phyloP scores from a whole-genome alignment of 495 filamentous ascomycete species.

The Lindgomyces ingoldianus region DNA sequence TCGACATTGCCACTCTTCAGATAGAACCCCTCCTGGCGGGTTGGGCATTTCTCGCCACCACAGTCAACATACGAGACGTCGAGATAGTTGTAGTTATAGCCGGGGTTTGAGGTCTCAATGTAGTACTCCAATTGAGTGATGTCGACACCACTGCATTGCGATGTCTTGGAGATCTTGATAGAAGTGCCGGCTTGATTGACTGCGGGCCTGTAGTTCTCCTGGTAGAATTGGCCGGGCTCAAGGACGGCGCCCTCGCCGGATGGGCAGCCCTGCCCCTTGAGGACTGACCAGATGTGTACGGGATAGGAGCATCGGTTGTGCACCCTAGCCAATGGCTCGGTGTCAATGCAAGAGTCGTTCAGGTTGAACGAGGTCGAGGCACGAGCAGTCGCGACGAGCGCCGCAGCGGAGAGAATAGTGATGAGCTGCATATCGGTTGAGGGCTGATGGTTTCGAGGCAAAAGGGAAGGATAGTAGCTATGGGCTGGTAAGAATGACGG shows the following conservation, averaged over 20 bases:
- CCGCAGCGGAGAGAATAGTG: constrained; percentile 21
- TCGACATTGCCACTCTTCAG: constrained; percentile 28
- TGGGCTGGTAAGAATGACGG: constrained; percentile 20
- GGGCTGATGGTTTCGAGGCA: background rate
- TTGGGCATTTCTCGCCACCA: constrained; percentile 26
- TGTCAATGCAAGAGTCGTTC: constrained; percentile 1
- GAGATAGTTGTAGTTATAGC: constrained; percentile 24
- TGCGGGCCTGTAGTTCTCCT: constrained; percentile 26
- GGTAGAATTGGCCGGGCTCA: constrained; percentile 21
- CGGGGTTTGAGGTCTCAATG: constrained; percentile 5
- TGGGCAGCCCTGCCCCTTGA: constrained; percentile 15
- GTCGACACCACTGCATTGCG: constrained; percentile 1
- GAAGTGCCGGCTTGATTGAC: constrained; percentile 23
- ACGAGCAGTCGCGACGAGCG: constrained; percentile 20
- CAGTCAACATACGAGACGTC: constrained; percentile 41
- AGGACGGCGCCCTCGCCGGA: constrained; percentile 3
- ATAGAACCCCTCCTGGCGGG: constrained; percentile 26
- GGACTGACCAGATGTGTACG: constrained; percentile 36
- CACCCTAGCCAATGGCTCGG: constrained; percentile 12
- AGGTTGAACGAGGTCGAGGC: constrained; percentile 8
- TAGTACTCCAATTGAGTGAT: constrained; percentile 40
- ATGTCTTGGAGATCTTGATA: constrained; percentile 35
- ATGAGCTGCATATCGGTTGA: constrained; percentile 33
- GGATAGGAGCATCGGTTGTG: constrained; percentile 35
- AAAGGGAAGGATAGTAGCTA: constrained; percentile 2